Conservation (phyloP, 805 yeast species). For the Candida awuae region DNA sequence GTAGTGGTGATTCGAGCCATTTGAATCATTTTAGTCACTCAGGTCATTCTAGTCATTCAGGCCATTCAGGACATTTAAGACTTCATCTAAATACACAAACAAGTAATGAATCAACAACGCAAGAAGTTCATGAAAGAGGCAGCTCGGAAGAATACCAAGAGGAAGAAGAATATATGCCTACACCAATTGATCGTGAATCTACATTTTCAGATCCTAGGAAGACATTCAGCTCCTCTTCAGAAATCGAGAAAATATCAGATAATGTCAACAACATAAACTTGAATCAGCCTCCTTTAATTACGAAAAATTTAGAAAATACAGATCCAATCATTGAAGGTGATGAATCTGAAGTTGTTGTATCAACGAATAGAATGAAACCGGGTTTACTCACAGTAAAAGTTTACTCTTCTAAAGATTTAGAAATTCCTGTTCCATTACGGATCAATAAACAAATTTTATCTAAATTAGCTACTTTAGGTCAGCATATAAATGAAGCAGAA, state of each 20-base stretch:
- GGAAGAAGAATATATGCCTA: slow-evolving; percentile 10
- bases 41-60: no score
- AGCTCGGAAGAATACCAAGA: no score
- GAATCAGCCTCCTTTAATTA: slow-evolving; percentile 17
- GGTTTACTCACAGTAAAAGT: slow-evolving; percentile 75
- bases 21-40: no score
- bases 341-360: background rate
- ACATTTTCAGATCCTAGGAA: slow-evolving; percentile 8
- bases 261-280: slow-evolving; percentile 5
- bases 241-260: slow-evolving; percentile 1
- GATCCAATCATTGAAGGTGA: slow-evolving; percentile 28
- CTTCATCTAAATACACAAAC: no score
- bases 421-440: slow-evolving; percentile 62
- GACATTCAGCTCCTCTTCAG: slow-evolving; percentile 6
- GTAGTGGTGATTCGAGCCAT: no score
- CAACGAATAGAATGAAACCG: slow-evolving; percentile 32
- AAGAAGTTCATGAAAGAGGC: background rate
- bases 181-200: slow-evolving; percentile 15
- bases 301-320: slow-evolving; percentile 24
- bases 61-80: background rate
- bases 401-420: slow-evolving; percentile 59
- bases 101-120: background rate
- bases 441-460: slow-evolving; percentile 55
- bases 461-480: slow-evolving; percentile 57
- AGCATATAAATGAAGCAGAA: slow-evolving; percentile 28